phyloP scores from a whole-genome alignment of 306 rosid species.

The Pterocarpus macrocarpus region DNA sequence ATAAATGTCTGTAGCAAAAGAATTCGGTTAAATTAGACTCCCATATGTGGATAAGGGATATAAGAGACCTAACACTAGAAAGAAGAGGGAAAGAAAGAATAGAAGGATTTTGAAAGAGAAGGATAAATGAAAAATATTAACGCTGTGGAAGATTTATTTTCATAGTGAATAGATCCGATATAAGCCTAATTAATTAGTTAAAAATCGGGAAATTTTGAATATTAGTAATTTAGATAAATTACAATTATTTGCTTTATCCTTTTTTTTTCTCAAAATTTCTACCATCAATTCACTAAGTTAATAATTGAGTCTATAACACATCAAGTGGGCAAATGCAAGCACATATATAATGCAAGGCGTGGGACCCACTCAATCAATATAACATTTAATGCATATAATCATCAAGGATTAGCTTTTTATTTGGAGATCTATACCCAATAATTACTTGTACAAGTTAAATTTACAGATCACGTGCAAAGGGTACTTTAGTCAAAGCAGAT shows the following conservation, averaged over 20 bases:
- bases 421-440: slow-evolving; percentile 22
- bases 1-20: not conserved
- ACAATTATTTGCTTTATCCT: too few species aligned
- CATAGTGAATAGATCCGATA: too few species aligned
- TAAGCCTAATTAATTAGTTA: too few species aligned
- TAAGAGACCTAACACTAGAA: not conserved
- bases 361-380: slow-evolving; percentile 65
- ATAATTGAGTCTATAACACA: slow-evolving; percentile 67
- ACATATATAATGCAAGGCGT: slow-evolving; percentile 57
- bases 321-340: slow-evolving; percentile 55
- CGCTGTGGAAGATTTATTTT: too few species aligned
- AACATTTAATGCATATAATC: slow-evolving; percentile 67
- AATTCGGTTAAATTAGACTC: not conserved
- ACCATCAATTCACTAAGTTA: slow-evolving; percentile 55
- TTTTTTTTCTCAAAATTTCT: not conserved
- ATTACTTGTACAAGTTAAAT: slow-evolving; percentile 42
- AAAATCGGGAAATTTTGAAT: too few species aligned
- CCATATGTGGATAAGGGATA: not conserved
- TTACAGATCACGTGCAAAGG: slow-evolving; percentile 34
- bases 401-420: slow-evolving; percentile 51
- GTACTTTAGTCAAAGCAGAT: slow-evolving; percentile 23
- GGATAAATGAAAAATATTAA: not conserved
- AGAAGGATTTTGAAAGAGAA: not conserved
- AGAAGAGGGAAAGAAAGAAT: not conserved
- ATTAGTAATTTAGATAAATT: too few species aligned